Evolutionary conservation across 495 filamentous ascomycete species (phyloP).

Genomic region (Annulohypoxylon nitens): DNA sequence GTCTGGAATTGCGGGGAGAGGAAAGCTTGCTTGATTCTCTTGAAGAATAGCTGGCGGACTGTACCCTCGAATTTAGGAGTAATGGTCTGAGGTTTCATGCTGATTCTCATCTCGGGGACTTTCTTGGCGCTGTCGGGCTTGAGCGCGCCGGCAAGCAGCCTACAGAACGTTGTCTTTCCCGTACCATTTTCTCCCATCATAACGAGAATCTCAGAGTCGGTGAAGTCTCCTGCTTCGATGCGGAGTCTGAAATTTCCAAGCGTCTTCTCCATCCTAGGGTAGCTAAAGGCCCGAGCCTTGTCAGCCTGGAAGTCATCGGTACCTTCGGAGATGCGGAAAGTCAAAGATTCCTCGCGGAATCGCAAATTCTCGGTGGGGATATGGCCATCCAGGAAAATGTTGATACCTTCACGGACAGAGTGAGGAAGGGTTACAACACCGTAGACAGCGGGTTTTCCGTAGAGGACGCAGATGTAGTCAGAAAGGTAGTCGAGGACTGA

Average conservation of each 20-base stretch:
- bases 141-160: slow-evolving; percentile 89
- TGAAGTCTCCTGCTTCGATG: slow-evolving; percentile 87
- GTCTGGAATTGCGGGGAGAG: slow-evolving; percentile 98
- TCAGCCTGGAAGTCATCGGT: slow-evolving; percentile 91
- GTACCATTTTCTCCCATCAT: slow-evolving; percentile 99
- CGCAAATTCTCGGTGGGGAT: slow-evolving; percentile 98
- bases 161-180: slow-evolving; percentile 97
- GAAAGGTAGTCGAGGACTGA: slow-evolving; percentile 98
- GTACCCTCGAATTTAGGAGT: slow-evolving; percentile 96
- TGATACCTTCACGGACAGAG: slow-evolving; percentile 98
- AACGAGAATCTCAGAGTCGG: slow-evolving; percentile 97
- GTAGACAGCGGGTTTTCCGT: slow-evolving; percentile 93
- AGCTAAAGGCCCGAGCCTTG: slow-evolving; percentile 84
- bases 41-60: slow-evolving; percentile 91
- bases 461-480: slow-evolving; percentile 97
- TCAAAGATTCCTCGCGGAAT: slow-evolving; percentile 96
- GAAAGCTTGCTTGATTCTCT: slow-evolving; percentile 97
- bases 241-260: slow-evolving; percentile 88
- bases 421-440: slow-evolving; percentile 98
- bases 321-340: slow-evolving; percentile 94
- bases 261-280: slow-evolving; percentile 94
- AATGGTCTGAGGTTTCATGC: slow-evolving; percentile 99
- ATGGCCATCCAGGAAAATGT: slow-evolving; percentile 98
- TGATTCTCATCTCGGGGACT: slow-evolving; percentile 94
- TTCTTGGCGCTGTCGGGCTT: slow-evolving; percentile 83